Evolutionary conservation across 1,139 yeast species (phyloP).

Genomic region (Komagataea norvegica): DNA sequence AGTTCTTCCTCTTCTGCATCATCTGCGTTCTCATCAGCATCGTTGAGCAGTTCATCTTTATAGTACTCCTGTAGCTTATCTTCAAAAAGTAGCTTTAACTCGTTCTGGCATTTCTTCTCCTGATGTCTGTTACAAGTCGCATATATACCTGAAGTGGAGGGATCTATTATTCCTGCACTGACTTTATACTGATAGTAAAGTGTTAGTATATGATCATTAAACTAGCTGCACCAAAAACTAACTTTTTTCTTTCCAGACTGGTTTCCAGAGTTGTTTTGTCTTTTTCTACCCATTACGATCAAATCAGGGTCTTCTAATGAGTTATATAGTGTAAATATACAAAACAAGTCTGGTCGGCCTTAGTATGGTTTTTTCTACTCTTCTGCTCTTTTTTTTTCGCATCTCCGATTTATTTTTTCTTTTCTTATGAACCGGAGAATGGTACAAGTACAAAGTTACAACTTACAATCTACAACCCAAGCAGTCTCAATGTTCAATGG

Average conservation of each 20-base stretch:
- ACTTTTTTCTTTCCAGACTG: conserved; percentile 15
- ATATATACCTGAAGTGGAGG: conserved; percentile 77
- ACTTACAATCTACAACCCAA: too few species aligned
- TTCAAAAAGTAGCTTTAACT: conserved; percentile 56
- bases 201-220: not conserved
- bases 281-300: conserved; percentile 40
- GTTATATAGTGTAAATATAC: not conserved
- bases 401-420: too few species aligned
- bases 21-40: conserved; percentile 31
- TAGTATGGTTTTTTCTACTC: not conserved
- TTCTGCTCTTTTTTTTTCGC: not conserved
- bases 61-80: conserved; percentile 55
- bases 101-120: conserved; percentile 71
- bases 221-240: not conserved
- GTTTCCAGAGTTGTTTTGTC: conserved; percentile 19
- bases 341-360: not conserved
- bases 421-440: too few species aligned
- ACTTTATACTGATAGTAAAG: conserved; percentile 34
- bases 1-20: conserved; percentile 36
- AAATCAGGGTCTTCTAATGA: too few species aligned
- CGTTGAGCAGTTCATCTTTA: conserved; percentile 34
- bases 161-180: conserved; percentile 55
- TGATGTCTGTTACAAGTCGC: conserved; percentile 81
- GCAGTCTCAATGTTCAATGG: too few species aligned
- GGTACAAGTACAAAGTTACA: too few species aligned